Conservation (phyloP, 177 flowering plant species). For the Vitis hybrid region DNA sequence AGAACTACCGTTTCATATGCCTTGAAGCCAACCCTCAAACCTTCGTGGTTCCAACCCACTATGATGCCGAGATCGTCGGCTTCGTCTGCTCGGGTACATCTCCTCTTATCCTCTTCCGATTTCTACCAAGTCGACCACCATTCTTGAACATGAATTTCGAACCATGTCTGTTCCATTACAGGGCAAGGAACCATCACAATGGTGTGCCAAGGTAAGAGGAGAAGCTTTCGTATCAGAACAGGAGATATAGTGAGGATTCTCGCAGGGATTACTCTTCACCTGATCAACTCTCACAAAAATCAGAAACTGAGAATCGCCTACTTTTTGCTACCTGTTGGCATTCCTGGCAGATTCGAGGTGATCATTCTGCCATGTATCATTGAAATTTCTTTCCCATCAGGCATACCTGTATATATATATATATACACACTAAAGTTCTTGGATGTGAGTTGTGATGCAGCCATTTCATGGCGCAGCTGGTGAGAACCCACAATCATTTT, state of each 20-base stretch:
- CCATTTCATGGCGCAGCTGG: too few species aligned
- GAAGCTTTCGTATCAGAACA: constrained; percentile 32
- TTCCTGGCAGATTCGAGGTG: constrained; percentile 53
- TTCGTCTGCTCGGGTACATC: constrained; percentile 40
- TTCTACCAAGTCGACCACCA: background rate
- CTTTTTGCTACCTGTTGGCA: constrained; percentile 36
- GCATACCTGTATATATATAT: too few species aligned
- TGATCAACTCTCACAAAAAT: constrained; percentile 45
- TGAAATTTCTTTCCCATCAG: too few species aligned
- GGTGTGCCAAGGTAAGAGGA: constrained; percentile 33
- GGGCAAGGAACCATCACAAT: constrained; percentile 44
- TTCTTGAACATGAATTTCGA: background rate
- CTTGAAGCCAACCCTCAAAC: constrained; percentile 48
- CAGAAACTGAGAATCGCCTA: constrained; percentile 46
- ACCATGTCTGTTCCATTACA: constrained; percentile 12
- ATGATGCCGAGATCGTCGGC: constrained; percentile 46
- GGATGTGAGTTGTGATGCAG: too few species aligned
- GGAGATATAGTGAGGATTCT: constrained; percentile 55
- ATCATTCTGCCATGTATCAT: background rate
- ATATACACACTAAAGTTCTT: too few species aligned
- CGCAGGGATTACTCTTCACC: constrained; percentile 48
- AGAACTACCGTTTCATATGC: constrained; percentile 39
- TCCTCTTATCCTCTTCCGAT: background rate
- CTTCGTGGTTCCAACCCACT: constrained; percentile 45
- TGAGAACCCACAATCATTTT: too few species aligned